Conservation (phyloP, 495 filamentous ascomycete genomes). For the Neurospora sp. region DNA sequence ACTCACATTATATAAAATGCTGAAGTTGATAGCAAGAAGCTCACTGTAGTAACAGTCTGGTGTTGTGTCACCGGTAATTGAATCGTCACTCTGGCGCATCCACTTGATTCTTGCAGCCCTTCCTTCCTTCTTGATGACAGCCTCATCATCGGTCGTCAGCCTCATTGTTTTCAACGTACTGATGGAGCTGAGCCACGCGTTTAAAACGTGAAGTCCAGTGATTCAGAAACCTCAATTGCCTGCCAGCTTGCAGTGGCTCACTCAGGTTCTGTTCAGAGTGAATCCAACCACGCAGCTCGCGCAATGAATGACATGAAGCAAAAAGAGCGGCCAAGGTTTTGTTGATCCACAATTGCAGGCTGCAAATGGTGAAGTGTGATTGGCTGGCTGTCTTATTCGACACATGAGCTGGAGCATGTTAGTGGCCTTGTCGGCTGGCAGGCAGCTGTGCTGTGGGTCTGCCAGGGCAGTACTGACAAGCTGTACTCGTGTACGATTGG, state of each 20-base stretch:
- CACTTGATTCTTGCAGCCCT: not conserved
- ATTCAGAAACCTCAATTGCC: not conserved
- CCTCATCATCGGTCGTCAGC: not conserved
- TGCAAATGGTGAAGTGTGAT: not conserved
- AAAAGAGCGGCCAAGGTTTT: not conserved
- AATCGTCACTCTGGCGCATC: not conserved
- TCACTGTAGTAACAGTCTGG: not conserved
- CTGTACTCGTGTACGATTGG: conserved; percentile 7
- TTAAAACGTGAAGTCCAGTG: not conserved
- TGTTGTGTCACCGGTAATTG: not conserved
- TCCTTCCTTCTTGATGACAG: not conserved
- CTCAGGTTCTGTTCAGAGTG: not conserved
- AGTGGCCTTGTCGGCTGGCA: conserved; percentile 9
- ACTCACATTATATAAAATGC: not conserved
- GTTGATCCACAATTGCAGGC: not conserved
- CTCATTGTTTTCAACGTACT: not conserved
- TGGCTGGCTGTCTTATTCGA: not conserved
- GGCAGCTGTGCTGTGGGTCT: conserved; percentile 17
- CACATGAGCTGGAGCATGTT: not conserved
- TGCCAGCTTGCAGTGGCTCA: not conserved
- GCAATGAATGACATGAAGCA: not conserved
- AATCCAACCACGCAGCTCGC: not conserved
- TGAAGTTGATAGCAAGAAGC: not conserved
- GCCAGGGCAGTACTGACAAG: conserved; percentile 1
- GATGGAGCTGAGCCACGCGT: not conserved